Evolutionary conservation across 805 yeast genomes (phyloP).

Genomic region (Saccharomyces mikatae): DNA sequence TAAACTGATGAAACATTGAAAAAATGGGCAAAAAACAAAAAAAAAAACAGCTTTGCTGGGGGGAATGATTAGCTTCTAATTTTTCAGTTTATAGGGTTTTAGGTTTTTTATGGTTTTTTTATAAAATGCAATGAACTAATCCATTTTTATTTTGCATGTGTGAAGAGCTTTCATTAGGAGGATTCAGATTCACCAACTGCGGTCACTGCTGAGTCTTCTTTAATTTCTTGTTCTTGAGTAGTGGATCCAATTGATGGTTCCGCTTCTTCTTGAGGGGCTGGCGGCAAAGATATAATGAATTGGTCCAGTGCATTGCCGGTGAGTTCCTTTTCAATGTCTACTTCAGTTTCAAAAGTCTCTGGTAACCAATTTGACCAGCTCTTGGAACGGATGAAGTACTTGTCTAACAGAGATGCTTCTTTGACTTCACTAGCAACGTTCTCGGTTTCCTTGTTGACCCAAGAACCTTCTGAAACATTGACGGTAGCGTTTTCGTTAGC

Average conservation of each 20-base stretch:
- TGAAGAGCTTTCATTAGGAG: not conserved
- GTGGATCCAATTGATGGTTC: not conserved
- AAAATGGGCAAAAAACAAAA: not conserved
- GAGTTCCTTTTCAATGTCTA: slow-evolving; percentile 15
- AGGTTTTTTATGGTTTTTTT: not conserved
- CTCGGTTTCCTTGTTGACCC: slow-evolving; percentile 2
- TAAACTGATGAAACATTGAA: not conserved
- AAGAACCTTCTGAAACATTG: slow-evolving; percentile 20
- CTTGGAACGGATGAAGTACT: slow-evolving; percentile 26
- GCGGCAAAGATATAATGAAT: slow-evolving; percentile 9
- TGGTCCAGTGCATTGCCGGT: slow-evolving; percentile 21
- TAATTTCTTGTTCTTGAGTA: not conserved
- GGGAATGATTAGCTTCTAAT: not conserved
- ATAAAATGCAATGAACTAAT: not conserved
- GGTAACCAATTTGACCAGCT: slow-evolving; percentile 21
- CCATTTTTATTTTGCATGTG: not conserved
- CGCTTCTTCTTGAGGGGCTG: not conserved
- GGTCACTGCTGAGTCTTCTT: not conserved
- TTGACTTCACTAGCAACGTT: slow-evolving; percentile 1
- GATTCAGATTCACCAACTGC: not conserved
- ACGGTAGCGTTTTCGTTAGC: slow-evolving; percentile 24
- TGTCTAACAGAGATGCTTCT: slow-evolving; percentile 8
- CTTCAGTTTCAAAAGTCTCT: slow-evolving; percentile 12
- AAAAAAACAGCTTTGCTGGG: not conserved
- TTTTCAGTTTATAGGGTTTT: not conserved